A percentile compares a stretch with the other conserved stretches of the same genome.
phyloP scores from a whole-genome alignment of 2,329 filamentous ascomycete species.

The Aspergillus neoniger region DNA sequence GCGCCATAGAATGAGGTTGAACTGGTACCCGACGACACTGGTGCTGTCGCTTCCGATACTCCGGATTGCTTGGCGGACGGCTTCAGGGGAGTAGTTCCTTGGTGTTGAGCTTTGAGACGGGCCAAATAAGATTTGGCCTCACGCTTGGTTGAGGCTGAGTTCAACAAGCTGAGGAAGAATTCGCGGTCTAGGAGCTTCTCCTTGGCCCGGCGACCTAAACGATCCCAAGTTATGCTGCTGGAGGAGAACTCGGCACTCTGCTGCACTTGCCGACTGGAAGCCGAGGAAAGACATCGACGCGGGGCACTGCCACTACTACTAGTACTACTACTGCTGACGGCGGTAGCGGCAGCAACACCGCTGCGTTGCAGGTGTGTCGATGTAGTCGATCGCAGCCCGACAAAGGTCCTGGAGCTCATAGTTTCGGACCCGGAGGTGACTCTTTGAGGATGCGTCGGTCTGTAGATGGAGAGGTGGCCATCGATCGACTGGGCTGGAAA shows the following conservation, averaged over 20 bases:
- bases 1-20: slow-evolving; percentile 62
- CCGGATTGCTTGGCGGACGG: slow-evolving; percentile 29
- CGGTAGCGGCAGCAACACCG: not conserved
- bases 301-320: not conserved
- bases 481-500: too few relatives aligned
- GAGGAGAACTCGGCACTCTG: slow-evolving; percentile 37
- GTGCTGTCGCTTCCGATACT: slow-evolving; percentile 13
- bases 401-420: slow-evolving; percentile 40
- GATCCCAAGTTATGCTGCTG: slow-evolving; percentile 29
- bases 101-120: slow-evolving; percentile 66
- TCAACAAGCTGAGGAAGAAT: slow-evolving; percentile 81
- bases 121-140: slow-evolving; percentile 91
- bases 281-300: slow-evolving; percentile 22
- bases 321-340: not conserved
- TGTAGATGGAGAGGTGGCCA: too few relatives aligned
- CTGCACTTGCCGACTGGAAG: slow-evolving; percentile 22
- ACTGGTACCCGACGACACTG: slow-evolving; percentile 55
- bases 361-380: slow-evolving; percentile 27
- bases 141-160: slow-evolving; percentile 85
- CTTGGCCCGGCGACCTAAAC: slow-evolving; percentile 42
- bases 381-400: slow-evolving; percentile 34
- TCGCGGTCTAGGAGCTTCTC: slow-evolving; percentile 58
- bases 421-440: slow-evolving; percentile 23
- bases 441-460: not conserved
- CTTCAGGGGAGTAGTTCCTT: slow-evolving; percentile 37